Base-by-base conservation (phyloP, 73 alveolate genomes). In the Paraurostyla sp. region DNA sequence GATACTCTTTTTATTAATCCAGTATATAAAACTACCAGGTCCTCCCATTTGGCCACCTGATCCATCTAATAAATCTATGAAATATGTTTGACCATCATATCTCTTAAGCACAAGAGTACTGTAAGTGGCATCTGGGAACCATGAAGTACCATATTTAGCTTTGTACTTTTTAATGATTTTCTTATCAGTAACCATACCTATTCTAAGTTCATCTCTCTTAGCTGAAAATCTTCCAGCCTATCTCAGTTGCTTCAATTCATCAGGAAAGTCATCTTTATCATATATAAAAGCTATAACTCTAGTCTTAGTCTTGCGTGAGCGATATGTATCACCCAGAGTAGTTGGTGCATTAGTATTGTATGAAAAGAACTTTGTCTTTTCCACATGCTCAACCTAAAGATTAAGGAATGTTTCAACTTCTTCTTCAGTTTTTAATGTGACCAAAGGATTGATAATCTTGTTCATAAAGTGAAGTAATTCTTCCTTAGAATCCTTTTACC, bases 151-250 rank as follows among this genome's bases (percentile, higher is more conserved):
- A 48, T 78, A 59, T 29, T 32, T 54, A 22, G 68, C 68, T 32
- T 65, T 68, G 48, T 59, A 68, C 33, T 57, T 75, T 57, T 90
- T 81, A 20, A 83, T 83, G 1, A 90, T 33, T 69, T 69, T 83
- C 48, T 40, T 40, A 42, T 82, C 88, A 9, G 89, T 65, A 22
- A 90, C 68, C 11, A 69, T 42, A 22, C 83, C 95, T 25, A 90
- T 46, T 69, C 95, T 83, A 15, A 90, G 63, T 35, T 90, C 92
- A 41, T 71, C 87, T 82, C 95, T 82, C 13, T 30, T 25, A 35
- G 90, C 85, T 3, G 65, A 40, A 0, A 27, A 54, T 48, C 76
- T 15, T 0, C 84, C 92, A 0, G 92, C 84, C 40, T 18, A 0
- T 48, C 80, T 75, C 29, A 88, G 54, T 6, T 57, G 48, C 41